These are phyloP conservation scores for Leishmania martiniquensis DNA, from an alignment of 208 protist species.

Conservation along the genomic window DNA sequence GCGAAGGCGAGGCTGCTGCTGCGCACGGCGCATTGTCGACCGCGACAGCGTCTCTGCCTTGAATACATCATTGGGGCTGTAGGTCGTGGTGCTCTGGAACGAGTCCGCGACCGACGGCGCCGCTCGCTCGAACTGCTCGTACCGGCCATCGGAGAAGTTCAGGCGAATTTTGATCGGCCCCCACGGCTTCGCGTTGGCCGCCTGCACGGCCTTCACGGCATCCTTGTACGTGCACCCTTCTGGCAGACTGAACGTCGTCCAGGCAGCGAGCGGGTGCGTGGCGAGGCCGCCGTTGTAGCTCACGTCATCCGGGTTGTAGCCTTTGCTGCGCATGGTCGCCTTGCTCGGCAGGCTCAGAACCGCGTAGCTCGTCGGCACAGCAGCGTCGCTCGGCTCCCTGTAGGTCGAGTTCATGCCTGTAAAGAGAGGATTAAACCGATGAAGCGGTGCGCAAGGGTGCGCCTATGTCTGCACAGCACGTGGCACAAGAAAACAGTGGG, in stretches of 20 bases:
- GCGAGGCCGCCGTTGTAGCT: conserved; percentile 56
- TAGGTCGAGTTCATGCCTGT: conserved; percentile 55
- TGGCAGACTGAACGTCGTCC: conserved; percentile 64
- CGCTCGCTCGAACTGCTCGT: conserved; percentile 71
- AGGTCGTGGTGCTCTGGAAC: conserved; percentile 54
- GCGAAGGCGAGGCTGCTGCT: conserved; percentile 59
- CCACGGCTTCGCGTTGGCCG: conserved; percentile 76
- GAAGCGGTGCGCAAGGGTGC: neutral
- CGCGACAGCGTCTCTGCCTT: conserved; percentile 45
- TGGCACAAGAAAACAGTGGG: neutral
- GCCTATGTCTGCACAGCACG: neutral
- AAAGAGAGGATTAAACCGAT: neutral
- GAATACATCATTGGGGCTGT: conserved; percentile 76
- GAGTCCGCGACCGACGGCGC: conserved; percentile 49
- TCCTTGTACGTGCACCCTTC: conserved; percentile 68
- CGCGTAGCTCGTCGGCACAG: conserved; percentile 73
- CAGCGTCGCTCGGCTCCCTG: conserved; percentile 42
- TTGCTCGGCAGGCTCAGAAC: conserved; percentile 69
- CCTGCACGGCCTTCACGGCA: conserved; percentile 62
- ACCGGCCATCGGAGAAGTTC: conserved; percentile 73
- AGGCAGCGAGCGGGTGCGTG: conserved; percentile 75
- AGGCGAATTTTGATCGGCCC: conserved; percentile 77
- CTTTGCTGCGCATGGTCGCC: conserved; percentile 72
- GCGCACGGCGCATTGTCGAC: conserved; percentile 32
- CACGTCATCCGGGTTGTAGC: conserved; percentile 61